phyloP scores from a whole-genome alignment of 2,329 filamentous ascomycete genomes.

The Escovopsis weberi region DNA sequence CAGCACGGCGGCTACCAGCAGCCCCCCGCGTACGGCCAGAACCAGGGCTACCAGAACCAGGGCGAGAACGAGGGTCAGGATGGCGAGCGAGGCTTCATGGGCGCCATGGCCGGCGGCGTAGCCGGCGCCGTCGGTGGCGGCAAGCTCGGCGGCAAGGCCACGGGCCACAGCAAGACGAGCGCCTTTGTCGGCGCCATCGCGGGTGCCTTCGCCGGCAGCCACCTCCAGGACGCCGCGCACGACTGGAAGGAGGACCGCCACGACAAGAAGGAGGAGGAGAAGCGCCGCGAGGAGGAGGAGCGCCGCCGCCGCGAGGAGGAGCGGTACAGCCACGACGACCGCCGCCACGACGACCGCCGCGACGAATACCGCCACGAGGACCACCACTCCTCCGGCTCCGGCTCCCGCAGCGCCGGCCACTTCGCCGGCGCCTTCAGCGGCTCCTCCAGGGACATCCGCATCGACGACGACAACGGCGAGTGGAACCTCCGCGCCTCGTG shows the following conservation, averaged over 20 bases:
- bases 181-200: conserved; percentile 25
- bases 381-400: conserved; percentile 5
- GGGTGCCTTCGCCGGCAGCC: conserved; percentile 27
- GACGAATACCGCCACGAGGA: conserved; percentile 7
- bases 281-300: conserved; percentile 10
- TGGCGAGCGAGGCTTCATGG: conserved; percentile 27
- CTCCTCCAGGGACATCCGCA: conserved; percentile 19
- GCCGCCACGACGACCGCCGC: conserved; percentile 7
- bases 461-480: conserved; percentile 18
- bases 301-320: conserved; percentile 3
- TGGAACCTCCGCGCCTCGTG: conserved; percentile 21
- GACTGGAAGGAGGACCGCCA: conserved; percentile 26
- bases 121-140: conserved; percentile 26
- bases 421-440: conserved; percentile 21
- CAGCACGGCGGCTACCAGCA: background rate
- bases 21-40: background rate
- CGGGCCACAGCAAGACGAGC: conserved; percentile 15
- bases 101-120: conserved; percentile 24
- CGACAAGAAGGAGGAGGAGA: conserved; percentile 23
- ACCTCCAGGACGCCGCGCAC: conserved; percentile 23
- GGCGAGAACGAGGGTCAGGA: conserved; percentile 11
- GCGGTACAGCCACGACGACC: conserved; percentile 3
- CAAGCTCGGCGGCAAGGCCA: conserved; percentile 20
- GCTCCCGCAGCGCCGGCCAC: conserved; percentile 8
- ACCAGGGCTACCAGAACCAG: conserved; percentile 2